Evolutionary conservation across 345 rosid genomes (phyloP).

Genomic region (Hibiscus trionum): DNA sequence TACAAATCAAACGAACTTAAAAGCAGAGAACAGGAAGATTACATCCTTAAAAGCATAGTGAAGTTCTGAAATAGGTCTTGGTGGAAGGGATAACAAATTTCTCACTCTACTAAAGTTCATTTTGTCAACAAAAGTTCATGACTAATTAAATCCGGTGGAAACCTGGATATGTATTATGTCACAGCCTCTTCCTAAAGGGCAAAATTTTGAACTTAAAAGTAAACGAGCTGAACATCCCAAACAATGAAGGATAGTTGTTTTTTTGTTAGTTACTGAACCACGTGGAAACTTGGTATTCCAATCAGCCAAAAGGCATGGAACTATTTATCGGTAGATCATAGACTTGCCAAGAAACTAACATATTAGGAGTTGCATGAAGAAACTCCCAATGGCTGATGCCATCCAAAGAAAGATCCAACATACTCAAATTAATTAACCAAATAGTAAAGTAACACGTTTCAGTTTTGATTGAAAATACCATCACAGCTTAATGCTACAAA

Average conservation of each 20-base stretch:
- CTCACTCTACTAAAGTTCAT: background rate
- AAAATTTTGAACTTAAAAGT: background rate
- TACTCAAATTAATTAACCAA: background rate
- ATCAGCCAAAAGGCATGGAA: background rate
- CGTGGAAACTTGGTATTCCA: background rate
- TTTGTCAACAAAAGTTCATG: background rate
- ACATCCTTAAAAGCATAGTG: background rate
- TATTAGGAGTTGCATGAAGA: background rate
- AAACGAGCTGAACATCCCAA: background rate
- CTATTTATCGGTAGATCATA: background rate
- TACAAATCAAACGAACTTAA: background rate
- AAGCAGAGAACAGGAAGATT: background rate
- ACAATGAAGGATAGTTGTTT: background rate
- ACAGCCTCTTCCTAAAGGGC: background rate
- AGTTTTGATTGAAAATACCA: background rate
- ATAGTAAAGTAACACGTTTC: background rate
- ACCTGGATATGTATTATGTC: background rate
- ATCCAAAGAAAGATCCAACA: background rate
- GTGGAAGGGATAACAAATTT: background rate
- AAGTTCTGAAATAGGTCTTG: background rate
- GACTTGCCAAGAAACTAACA: background rate
- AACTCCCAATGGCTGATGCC: background rate
- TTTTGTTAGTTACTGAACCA: background rate
- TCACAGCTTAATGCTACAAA: background rate
- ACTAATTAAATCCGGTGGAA: background rate